These are phyloP conservation scores for Fusarium tricinctum DNA, from an alignment of 2,329 filamentous ascomycete genomes.

Conservation along the genomic window DNA sequence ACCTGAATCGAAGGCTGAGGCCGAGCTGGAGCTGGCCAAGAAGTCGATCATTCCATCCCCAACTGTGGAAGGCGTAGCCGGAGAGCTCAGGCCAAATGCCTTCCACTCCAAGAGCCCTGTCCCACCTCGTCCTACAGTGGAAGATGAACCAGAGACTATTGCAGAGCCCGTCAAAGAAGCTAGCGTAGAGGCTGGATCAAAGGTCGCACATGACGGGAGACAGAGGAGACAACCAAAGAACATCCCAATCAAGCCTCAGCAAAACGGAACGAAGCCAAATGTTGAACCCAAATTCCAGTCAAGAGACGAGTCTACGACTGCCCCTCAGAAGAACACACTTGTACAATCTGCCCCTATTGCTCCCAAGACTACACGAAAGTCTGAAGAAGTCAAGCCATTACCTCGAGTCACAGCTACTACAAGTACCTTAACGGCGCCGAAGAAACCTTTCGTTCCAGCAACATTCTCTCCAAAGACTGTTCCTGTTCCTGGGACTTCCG, in stretches of 20 bases:
- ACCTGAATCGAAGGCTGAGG: neutral
- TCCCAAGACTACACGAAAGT: neutral
- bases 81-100: neutral
- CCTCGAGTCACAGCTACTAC: neutral
- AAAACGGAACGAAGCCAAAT: neutral
- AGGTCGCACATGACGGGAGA: neutral
- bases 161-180: neutral
- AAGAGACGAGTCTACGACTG: neutral
- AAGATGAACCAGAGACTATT: constrained; percentile 7
- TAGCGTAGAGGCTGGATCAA: neutral
- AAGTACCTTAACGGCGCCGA: neutral
- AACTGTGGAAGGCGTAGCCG: neutral
- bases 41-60: neutral
- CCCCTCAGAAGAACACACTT: neutral
- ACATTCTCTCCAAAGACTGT: constrained; percentile 1
- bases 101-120: neutral
- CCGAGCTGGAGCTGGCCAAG: neutral
- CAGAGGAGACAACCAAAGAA: neutral
- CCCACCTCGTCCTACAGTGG: constrained; percentile 6
- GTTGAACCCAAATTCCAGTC: neutral
- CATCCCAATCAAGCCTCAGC: neutral
- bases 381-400: neutral
- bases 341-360: neutral
- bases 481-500: neutral
- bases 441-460: neutral